Evolutionary conservation across 1,284 basidiomycete genomes (phyloP), one percentile per base, ranked within the genome.

Genomic region (Cryptococcus neoformans): DNA sequence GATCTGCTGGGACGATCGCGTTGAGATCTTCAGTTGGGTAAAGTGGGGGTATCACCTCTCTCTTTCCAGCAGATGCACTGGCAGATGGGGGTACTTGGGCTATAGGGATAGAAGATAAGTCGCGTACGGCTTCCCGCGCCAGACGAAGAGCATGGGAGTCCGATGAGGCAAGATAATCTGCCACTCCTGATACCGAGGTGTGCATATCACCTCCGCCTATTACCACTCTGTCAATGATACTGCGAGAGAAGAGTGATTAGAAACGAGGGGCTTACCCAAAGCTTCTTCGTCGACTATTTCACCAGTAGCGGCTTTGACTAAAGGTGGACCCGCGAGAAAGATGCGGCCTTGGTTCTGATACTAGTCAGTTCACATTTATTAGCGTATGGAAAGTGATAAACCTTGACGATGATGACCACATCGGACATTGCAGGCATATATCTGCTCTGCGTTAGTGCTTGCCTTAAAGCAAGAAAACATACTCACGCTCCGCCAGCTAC

Each of bases 361-460:
- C 89, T 86, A 84, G 2, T 21, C 21, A 21, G 21, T 21, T 7
- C 36, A n/a, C 4, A 34, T 34, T 37, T 44, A 44, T 16, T 21
- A 21, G 21, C 21, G 21, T 97, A n/a, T 21, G n/a, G 12, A 14
- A 10, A 34, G n/a, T 21, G 96, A 49, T 57, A 51, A 14, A 65
- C 68, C 53, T 73, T 73, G 48, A 97, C 94, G 63, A 96, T 97
- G 69, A 97, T 87, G 61, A 92, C 96, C 75, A 94, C 89, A 69
- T 97, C 93, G 1, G 92, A 90, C 91, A 97, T 95, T 2, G 93
- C 92, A 36, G 93, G 93, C 46, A 96, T 91, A 76, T 97, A 96
- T 21, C 21, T 21, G 21, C 21, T 21, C 83, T 44, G 9, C n/a
- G 4, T 21, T 17, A 6, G 28, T 6, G 60, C 65, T 61, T 52